These are phyloP conservation scores for Parietaria judaica DNA, from an alignment of 306 rosid genomes.

Conservation along the genomic window DNA sequence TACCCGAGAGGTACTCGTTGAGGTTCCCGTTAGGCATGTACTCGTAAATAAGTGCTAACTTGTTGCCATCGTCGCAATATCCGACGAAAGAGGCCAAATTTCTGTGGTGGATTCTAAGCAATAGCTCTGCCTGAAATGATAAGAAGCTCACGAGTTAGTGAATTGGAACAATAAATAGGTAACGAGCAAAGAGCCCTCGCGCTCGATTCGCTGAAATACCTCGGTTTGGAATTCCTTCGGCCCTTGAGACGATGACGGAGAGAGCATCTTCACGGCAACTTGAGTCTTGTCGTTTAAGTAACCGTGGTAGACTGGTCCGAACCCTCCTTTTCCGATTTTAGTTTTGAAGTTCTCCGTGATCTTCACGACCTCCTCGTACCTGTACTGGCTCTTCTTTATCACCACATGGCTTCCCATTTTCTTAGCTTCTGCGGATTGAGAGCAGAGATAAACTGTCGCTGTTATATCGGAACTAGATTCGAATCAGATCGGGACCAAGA, in stretches of 20 bases:
- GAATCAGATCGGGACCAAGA: too few relatives aligned
- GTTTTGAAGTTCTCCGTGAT: constrained; percentile 47
- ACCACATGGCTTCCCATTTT: constrained; percentile 29
- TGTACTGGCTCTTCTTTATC: constrained; percentile 47
- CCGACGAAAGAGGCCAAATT: constrained; percentile 52
- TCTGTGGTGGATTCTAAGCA: constrained; percentile 53
- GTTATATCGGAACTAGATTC: too few relatives aligned
- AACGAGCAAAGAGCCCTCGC: background rate
- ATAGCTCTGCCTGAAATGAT: constrained; percentile 47
- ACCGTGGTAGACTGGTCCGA: constrained; percentile 52
- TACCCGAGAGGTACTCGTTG: constrained; percentile 46
- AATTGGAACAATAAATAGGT: background rate
- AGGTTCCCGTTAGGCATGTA: constrained; percentile 55
- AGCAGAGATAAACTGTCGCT: too few relatives aligned
- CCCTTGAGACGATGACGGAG: constrained; percentile 62
- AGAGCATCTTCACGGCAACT: constrained; percentile 62
- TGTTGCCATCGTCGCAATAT: constrained; percentile 43
- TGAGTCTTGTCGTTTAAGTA: constrained; percentile 41
- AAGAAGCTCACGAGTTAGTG: background rate
- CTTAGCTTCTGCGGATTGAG: constrained; percentile 23
- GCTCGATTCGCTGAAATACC: constrained; percentile 19
- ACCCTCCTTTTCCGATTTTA: constrained; percentile 60
- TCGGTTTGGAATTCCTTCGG: constrained; percentile 62
- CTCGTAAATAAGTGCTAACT: constrained; percentile 56
- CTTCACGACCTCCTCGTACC: constrained; percentile 34